These are phyloP conservation scores for Hypholoma sublateritium DNA, from an alignment of 768 basidiomycete species.

Conservation along the genomic window DNA sequence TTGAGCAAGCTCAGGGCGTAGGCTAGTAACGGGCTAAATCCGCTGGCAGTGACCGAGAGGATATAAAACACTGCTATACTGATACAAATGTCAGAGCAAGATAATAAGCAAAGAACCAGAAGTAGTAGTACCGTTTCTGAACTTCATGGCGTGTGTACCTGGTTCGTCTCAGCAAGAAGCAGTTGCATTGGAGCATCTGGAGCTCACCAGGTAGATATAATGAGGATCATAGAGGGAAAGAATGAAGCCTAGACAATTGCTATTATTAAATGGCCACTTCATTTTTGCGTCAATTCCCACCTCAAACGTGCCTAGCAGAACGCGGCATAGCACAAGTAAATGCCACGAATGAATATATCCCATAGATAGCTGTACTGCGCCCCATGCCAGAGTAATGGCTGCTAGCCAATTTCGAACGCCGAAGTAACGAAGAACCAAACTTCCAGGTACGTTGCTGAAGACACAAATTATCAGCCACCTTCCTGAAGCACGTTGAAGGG, in stretches of 20 bases:
- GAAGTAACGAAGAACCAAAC: slow-evolving; percentile 40
- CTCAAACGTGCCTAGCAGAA: slow-evolving; percentile 46
- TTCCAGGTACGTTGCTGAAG: slow-evolving; percentile 41
- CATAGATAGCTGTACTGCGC: slow-evolving; percentile 43
- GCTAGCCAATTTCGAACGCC: slow-evolving; percentile 46
- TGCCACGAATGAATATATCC: slow-evolving; percentile 43
- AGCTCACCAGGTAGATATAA: slow-evolving; percentile 36
- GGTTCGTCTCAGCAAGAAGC: too few relatives aligned
- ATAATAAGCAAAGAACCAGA: not conserved
- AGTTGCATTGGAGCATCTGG: too few relatives aligned
- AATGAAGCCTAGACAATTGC: slow-evolving; percentile 33
- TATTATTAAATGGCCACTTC: not conserved
- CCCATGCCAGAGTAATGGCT: slow-evolving; percentile 42
- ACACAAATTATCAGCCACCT: slow-evolving; percentile 1
- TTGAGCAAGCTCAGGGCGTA: slow-evolving; percentile 41
- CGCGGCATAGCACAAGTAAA: slow-evolving; percentile 37
- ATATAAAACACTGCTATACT: slow-evolving; percentile 42
- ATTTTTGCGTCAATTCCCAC: slow-evolving; percentile 17
- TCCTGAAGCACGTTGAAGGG: not conserved
- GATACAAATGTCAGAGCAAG: not conserved
- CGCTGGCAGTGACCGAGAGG: slow-evolving; percentile 38
- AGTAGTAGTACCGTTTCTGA: slow-evolving; percentile 34
- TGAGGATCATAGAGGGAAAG: slow-evolving; percentile 41
- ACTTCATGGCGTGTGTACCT: slow-evolving; percentile 40
- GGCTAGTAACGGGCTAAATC: slow-evolving; percentile 43